Percentiles rank a stretch among this genome's conserved stretches.
phyloP scores from a whole-genome alignment of 305 asterid species.

The Stenogyne calaminthoides region DNA sequence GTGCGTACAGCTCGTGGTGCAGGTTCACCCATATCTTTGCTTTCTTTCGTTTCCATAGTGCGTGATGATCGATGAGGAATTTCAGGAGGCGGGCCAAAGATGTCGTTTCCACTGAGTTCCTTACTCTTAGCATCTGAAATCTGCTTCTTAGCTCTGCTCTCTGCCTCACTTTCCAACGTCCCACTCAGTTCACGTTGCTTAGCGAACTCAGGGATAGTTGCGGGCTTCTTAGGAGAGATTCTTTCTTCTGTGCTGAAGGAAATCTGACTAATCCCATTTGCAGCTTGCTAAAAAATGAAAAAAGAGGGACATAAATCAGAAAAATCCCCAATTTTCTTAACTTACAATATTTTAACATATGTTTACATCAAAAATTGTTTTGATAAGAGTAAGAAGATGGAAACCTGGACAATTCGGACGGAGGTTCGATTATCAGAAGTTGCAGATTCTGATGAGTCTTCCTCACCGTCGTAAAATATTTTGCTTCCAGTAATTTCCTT shows the following conservation, averaged over 20 bases:
- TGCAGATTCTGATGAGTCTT: slow-evolving; percentile 58
- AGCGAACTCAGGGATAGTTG: slow-evolving; percentile 83
- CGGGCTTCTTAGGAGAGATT: slow-evolving; percentile 85
- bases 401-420: slow-evolving; percentile 93
- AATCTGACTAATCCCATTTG: slow-evolving; percentile 91
- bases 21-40: slow-evolving; percentile 72
- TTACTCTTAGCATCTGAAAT: slow-evolving; percentile 76
- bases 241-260: slow-evolving; percentile 83
- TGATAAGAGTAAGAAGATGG: not conserved
- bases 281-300: slow-evolving; percentile 63
- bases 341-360: not conserved
- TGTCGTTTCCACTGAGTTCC: slow-evolving; percentile 87
- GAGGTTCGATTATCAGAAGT: slow-evolving; percentile 72
- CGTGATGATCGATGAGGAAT: slow-evolving; percentile 62
- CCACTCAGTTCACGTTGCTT: slow-evolving; percentile 96
- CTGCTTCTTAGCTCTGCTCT: slow-evolving; percentile 62
- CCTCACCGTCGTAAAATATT: slow-evolving; percentile 64
- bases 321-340: not conserved
- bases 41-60: slow-evolving; percentile 58
- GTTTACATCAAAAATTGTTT: not conserved
- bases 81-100: slow-evolving; percentile 88
- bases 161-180: slow-evolving; percentile 68
- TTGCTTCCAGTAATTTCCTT: slow-evolving; percentile 94
- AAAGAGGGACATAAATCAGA: not conserved
- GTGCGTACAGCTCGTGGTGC: slow-evolving; percentile 82